A percentile compares a stretch with the other conserved stretches of the same genome.
These are phyloP conservation scores for Suhomyces ambrosiae DNA, from an alignment of 1,139 yeast species.

Conservation along the genomic window DNA sequence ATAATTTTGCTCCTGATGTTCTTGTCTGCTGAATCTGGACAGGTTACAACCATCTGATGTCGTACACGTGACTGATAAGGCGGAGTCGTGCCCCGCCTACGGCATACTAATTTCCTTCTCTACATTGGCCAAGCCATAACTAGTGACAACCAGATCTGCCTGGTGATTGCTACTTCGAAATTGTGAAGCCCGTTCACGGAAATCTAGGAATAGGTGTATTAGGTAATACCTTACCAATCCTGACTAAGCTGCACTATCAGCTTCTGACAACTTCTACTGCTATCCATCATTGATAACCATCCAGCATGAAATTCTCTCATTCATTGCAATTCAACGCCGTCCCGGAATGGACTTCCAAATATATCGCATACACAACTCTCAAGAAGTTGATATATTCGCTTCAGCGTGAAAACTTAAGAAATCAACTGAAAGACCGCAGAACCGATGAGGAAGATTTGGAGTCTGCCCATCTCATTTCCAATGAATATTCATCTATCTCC, in stretches of 20 bases:
- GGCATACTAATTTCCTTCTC: slow-evolving; percentile 1
- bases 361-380: slow-evolving; percentile 63
- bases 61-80: neutral
- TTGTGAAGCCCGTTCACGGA: too few relatives aligned
- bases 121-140: slow-evolving; percentile 1
- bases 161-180: too few relatives aligned
- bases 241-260: neutral
- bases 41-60: neutral
- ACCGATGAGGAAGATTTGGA: slow-evolving; percentile 31
- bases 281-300: too few relatives aligned
- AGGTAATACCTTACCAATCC: neutral
- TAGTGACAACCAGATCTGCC: too few relatives aligned
- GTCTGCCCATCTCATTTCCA: slow-evolving; percentile 31
- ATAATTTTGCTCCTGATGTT: too few relatives aligned
- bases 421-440: slow-evolving; percentile 14
- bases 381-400: slow-evolving; percentile 67
- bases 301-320: slow-evolving; percentile 75
- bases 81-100: slow-evolving; percentile 1
- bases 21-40: too few relatives aligned
- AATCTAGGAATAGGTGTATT: too few relatives aligned
- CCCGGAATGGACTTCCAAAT: slow-evolving; percentile 76
- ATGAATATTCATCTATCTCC: slow-evolving; percentile 26
- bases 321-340: slow-evolving; percentile 74
- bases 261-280: too few relatives aligned
- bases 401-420: slow-evolving; percentile 55